A percentile compares a stretch with the other conserved stretches of the same genome.
Conservation (phyloP, 2,329 filamentous ascomycete species). For the Exophiala dermatitidis region DNA sequence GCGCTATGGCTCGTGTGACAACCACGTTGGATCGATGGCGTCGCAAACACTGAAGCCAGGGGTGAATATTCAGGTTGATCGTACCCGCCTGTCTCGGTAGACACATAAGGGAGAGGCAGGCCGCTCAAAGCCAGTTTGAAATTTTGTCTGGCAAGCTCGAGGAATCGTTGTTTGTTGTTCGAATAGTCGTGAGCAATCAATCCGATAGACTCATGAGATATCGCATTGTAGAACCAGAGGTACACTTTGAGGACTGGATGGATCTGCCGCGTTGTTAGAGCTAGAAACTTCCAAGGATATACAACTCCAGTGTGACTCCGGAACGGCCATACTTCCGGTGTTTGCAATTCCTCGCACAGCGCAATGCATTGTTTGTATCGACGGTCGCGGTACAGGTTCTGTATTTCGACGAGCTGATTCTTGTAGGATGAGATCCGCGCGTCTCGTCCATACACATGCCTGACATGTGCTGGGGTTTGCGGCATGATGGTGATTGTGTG, state of each 20-base stretch:
- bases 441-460: background rate
- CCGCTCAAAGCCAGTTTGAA: conserved; percentile 17
- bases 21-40: background rate
- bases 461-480: conserved; percentile 3
- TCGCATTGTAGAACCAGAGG: conserved; percentile 26
- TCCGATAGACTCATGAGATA: conserved; percentile 25
- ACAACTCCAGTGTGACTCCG: background rate
- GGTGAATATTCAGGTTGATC: conserved; percentile 12
- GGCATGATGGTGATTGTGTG: background rate
- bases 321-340: conserved; percentile 6
- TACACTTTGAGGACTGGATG: conserved; percentile 23
- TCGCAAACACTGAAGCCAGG: background rate
- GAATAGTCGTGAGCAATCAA: conserved; percentile 25
- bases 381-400: conserved; percentile 13
- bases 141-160: conserved; percentile 21
- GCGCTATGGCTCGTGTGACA: background rate
- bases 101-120: conserved; percentile 20
- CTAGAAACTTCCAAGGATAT: background rate
- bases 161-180: conserved; percentile 20
- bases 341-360: conserved; percentile 19
- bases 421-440: conserved; percentile 10
- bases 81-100: conserved; percentile 10
- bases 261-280: conserved; percentile 6
- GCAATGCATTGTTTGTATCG: conserved; percentile 23
- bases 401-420: conserved; percentile 15